phyloP scores from a whole-genome alignment of 306 rosid genomes.

The Lithocarpus polystachyus region DNA sequence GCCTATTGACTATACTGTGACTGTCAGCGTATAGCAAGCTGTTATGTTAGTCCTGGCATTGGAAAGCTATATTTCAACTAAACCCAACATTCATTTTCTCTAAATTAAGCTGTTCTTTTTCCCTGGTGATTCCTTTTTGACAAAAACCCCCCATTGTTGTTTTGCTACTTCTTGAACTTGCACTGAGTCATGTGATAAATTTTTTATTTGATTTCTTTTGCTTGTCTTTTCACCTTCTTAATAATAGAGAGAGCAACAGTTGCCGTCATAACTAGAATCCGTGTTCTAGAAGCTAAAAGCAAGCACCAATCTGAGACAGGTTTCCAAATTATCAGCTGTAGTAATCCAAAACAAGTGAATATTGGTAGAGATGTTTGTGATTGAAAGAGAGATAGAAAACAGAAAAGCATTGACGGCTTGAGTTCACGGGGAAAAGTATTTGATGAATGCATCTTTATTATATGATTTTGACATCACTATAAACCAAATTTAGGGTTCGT shows the following conservation, averaged over 20 bases:
- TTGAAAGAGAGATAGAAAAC: no score
- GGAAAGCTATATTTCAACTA: slow-evolving; percentile 38
- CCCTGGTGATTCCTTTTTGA: not conserved
- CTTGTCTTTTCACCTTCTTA: not conserved
- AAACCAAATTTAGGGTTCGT: no score
- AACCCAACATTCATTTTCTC: not conserved
- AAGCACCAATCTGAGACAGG: slow-evolving; percentile 6
- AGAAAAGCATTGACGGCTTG: no score
- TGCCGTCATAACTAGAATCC: slow-evolving; percentile 24
- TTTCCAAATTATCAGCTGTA: not conserved
- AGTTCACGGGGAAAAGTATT: no score
- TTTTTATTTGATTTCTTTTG: not conserved
- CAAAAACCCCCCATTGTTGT: not conserved
- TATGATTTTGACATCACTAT: no score
- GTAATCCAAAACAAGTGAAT: no score
- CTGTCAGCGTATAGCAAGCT: slow-evolving; percentile 7
- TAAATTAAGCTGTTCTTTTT: not conserved
- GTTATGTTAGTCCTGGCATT: not conserved
- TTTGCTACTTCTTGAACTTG: not conserved
- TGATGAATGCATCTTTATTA: no score
- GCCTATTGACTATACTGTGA: no score
- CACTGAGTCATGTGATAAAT: not conserved
- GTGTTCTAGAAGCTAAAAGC: slow-evolving; percentile 35
- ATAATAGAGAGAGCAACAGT: slow-evolving; percentile 21
- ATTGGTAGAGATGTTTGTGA: no score